A percentile compares a stretch with the other conserved stretches of the same genome.
These are phyloP conservation scores for Papiliotrema nemorosa DNA, from an alignment of 1,284 basidiomycete genomes.

Conservation along the genomic window DNA sequence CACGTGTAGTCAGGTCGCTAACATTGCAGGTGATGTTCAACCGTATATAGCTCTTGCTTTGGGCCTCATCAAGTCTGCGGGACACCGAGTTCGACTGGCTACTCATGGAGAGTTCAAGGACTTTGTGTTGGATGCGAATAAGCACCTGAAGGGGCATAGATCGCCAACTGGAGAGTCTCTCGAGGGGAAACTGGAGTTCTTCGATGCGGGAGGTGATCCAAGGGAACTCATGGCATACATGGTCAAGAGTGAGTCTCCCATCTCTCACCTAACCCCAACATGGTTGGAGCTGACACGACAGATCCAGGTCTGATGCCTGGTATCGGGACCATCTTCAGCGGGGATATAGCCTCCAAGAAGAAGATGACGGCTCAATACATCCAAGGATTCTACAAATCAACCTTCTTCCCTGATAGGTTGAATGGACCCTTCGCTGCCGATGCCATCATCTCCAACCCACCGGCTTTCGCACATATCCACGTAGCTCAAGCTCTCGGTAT, in stretches of 20 bases:
- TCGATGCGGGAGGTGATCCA: slow-evolving; percentile 36
- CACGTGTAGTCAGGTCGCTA: no score
- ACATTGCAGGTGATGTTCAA: slow-evolving; percentile 65
- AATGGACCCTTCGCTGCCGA: slow-evolving; percentile 57
- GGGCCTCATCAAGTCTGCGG: slow-evolving; percentile 52
- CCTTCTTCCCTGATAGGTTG: slow-evolving; percentile 52
- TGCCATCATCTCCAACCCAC: slow-evolving; percentile 64
- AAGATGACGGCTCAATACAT: slow-evolving; percentile 52
- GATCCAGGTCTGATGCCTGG: slow-evolving; percentile 39
- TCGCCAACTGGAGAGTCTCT: slow-evolving; percentile 48
- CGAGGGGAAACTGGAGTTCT: slow-evolving; percentile 31
- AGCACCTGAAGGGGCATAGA: slow-evolving; percentile 55
- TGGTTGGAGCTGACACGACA: slow-evolving; percentile 15
- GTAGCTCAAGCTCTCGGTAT: slow-evolving; percentile 61
- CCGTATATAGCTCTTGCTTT: slow-evolving; percentile 63
- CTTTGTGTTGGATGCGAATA: slow-evolving; percentile 54
- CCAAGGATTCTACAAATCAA: slow-evolving; percentile 58
- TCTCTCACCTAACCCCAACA: neutral
- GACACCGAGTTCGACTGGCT: slow-evolving; percentile 63
- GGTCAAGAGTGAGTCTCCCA: slow-evolving; percentile 46
- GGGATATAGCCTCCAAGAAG: slow-evolving; percentile 24
- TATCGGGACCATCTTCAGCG: slow-evolving; percentile 24
- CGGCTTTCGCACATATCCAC: slow-evolving; percentile 61
- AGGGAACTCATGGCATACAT: slow-evolving; percentile 41
- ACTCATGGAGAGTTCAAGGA: slow-evolving; percentile 60